These are phyloP conservation scores for Ceratobasidium sp. DNA, from an alignment of 1,284 basidiomycete species.

Conservation along the genomic window DNA sequence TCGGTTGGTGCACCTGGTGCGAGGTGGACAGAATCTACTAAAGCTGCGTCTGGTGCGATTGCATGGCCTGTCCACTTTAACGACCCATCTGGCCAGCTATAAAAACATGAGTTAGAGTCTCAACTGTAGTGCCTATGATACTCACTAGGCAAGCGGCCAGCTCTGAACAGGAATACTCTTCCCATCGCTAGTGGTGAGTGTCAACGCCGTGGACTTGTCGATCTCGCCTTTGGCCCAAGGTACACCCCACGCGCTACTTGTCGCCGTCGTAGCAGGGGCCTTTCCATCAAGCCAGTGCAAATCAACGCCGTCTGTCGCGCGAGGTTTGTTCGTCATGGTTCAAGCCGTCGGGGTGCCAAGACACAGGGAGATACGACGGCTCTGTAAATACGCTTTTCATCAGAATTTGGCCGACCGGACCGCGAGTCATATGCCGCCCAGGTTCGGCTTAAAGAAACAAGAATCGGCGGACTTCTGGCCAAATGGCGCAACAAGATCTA, in stretches of 20 bases:
- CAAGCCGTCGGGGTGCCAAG: constrained; percentile 9
- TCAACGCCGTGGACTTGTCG: constrained; percentile 53
- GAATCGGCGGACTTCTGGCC: background rate
- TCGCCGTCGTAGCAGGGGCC: constrained; percentile 49
- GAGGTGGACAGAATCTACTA: constrained; percentile 48
- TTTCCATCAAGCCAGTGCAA: constrained; percentile 52
- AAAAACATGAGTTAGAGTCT: background rate
- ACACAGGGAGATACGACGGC: background rate
- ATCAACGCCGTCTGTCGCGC: constrained; percentile 45
- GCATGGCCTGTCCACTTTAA: constrained; percentile 57
- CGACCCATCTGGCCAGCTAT: constrained; percentile 56
- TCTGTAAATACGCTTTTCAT: constrained; percentile 4
- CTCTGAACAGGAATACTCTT: constrained; percentile 52
- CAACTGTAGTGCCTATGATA: constrained; percentile 11
- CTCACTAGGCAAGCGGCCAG: constrained; percentile 55
- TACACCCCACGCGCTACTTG: constrained; percentile 53
- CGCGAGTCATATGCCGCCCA: background rate
- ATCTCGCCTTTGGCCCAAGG: constrained; percentile 55
- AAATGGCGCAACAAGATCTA: constrained; percentile 29
- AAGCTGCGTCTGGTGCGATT: constrained; percentile 48
- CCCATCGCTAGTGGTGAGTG: constrained; percentile 46
- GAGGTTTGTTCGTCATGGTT: constrained; percentile 34
- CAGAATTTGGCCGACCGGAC: constrained; percentile 13
- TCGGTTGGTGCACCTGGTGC: constrained; percentile 52
- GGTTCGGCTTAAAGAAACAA: constrained; percentile 3